Evolutionary conservation across 257 asterid species (phyloP).

Genomic region (Thymus quinquecostatus): DNA sequence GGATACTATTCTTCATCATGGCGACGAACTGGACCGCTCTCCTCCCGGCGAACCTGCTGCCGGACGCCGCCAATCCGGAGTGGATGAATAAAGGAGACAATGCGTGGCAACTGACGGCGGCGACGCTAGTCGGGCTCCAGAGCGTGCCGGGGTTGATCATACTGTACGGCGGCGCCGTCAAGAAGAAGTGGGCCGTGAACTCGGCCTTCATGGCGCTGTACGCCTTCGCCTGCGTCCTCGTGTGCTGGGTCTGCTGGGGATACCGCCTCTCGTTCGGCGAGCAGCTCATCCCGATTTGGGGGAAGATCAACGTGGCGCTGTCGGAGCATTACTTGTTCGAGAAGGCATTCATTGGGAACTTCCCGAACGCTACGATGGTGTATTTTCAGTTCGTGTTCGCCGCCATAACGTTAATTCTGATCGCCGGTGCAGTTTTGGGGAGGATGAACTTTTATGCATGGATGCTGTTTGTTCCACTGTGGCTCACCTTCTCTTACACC

Average conservation of each 20-base stretch:
- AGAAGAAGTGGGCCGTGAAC: constrained; percentile 18
- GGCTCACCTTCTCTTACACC: constrained; percentile 16
- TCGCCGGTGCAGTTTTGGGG: constrained; percentile 67
- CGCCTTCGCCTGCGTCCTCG: constrained; percentile 15
- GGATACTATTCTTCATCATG: not conserved
- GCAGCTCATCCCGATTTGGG: not conserved
- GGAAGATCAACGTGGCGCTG: constrained; percentile 7
- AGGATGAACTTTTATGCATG: constrained; percentile 65
- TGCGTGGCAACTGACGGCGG: constrained; percentile 6
- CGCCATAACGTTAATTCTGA: constrained; percentile 60
- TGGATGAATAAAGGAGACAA: constrained; percentile 7
- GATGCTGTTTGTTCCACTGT: not conserved
- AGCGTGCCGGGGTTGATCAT: constrained; percentile 19
- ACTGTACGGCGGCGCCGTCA: constrained; percentile 7
- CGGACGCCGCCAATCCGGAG: constrained; percentile 5
- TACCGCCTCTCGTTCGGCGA: constrained; percentile 17
- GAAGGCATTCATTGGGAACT: not conserved
- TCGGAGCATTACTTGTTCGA: constrained; percentile 3
- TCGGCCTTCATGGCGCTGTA: constrained; percentile 13
- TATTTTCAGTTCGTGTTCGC: constrained; percentile 73
- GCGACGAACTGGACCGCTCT: constrained; percentile 9
- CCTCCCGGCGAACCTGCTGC: constrained; percentile 5
- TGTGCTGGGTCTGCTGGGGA: constrained; percentile 16
- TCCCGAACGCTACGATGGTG: constrained; percentile 66
- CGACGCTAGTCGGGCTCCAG: constrained; percentile 12